phyloP scores from a whole-genome alignment of 2,329 filamentous ascomycete genomes.

The Trichoderma gracile region DNA sequence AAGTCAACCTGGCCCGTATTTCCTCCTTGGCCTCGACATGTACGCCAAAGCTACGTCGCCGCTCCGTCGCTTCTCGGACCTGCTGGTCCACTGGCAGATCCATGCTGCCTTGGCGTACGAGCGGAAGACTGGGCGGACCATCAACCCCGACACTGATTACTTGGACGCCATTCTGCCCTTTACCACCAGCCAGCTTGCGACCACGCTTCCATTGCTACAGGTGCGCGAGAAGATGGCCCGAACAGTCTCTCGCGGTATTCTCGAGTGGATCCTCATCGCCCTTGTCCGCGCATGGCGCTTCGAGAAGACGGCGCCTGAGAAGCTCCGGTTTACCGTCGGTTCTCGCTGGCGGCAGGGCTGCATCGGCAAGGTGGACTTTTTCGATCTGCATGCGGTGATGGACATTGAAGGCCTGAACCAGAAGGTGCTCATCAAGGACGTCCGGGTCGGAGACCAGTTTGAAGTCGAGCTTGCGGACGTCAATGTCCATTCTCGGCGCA shows the following conservation, averaged over 20 bases:
- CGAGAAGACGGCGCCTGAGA: slow-evolving; percentile 50
- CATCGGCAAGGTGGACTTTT: slow-evolving; percentile 52
- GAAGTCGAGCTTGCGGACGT: slow-evolving; percentile 57
- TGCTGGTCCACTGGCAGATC: slow-evolving; percentile 68
- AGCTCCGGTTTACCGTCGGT: slow-evolving; percentile 51
- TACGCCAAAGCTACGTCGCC: slow-evolving; percentile 67
- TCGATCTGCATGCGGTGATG: slow-evolving; percentile 48
- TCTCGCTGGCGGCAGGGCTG: slow-evolving; percentile 41
- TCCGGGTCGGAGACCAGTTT: slow-evolving; percentile 54
- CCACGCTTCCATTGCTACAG: slow-evolving; percentile 52
- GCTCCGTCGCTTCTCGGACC: slow-evolving; percentile 63
- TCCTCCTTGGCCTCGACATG: slow-evolving; percentile 58
- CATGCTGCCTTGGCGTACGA: slow-evolving; percentile 57
- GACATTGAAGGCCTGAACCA: slow-evolving; percentile 43
- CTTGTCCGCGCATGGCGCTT: slow-evolving; percentile 61
- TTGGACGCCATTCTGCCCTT: slow-evolving; percentile 50
- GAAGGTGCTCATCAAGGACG: slow-evolving; percentile 43
- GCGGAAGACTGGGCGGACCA: slow-evolving; percentile 36
- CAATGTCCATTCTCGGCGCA: slow-evolving; percentile 49
- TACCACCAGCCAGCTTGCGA: slow-evolving; percentile 42
- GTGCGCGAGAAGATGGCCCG: slow-evolving; percentile 55
- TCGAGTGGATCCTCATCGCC: slow-evolving; percentile 61
- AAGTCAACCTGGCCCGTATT: slow-evolving; percentile 55
- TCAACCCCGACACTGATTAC: slow-evolving; percentile 35
- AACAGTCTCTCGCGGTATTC: slow-evolving; percentile 45